phyloP scores from a whole-genome alignment of 306 rosid genomes.

The Sicyos edulis region DNA sequence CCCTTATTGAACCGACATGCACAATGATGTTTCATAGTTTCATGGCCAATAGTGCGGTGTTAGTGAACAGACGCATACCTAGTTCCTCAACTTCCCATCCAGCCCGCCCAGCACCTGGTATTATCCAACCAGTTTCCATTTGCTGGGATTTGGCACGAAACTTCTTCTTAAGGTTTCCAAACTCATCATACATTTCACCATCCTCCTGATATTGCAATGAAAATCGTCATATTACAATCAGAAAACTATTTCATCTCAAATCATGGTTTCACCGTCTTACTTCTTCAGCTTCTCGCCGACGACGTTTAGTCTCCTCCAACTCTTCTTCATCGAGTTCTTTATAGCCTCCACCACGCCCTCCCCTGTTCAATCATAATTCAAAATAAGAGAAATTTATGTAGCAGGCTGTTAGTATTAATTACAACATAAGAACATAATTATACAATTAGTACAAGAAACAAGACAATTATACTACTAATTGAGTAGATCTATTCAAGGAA shows the following conservation, averaged over 20 bases:
- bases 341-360: conserved; percentile 99
- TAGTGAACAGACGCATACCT: conserved; percentile 43
- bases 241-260: neutral
- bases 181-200: conserved; percentile 95
- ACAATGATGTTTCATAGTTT: neutral
- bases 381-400: neutral
- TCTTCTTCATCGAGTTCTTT: conserved; percentile 99
- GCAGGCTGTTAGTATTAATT: neutral
- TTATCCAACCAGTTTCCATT: conserved; percentile 62
- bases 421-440: neutral
- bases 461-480: too few relatives aligned
- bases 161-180: conserved; percentile 96
- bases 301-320: conserved; percentile 86
- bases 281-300: conserved; percentile 87
- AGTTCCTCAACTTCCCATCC: conserved; percentile 98
- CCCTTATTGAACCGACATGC: neutral
- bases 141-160: conserved; percentile 88
- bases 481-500: neutral
- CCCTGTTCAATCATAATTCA: conserved; percentile 43
- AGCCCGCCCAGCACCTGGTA: conserved; percentile 98
- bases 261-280: conserved; percentile 42
- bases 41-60: neutral
- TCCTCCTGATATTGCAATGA: conserved; percentile 57
- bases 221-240: conserved; percentile 22
- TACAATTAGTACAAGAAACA: neutral